Conservation (phyloP, 345 rosid genomes). For the Pugionium dolabratum region DNA sequence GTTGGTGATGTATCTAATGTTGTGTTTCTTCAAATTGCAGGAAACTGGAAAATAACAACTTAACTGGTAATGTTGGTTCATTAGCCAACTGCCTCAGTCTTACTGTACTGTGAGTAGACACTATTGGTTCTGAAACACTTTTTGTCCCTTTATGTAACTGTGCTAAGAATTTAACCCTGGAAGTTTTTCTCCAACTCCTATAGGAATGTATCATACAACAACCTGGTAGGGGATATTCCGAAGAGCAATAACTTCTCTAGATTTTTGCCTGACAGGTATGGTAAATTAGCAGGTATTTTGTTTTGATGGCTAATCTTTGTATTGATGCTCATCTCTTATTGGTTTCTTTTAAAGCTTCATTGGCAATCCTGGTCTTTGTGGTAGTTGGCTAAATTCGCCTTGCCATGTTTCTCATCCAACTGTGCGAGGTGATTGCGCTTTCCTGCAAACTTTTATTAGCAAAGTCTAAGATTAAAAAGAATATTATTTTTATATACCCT, state of each 20-base stretch:
- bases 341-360: slow-evolving; percentile 54
- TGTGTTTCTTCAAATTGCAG: slow-evolving; percentile 44
- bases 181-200: slow-evolving; percentile 15
- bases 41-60: slow-evolving; percentile 75
- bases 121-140: background rate
- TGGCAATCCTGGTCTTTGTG: slow-evolving; percentile 84
- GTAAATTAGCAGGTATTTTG: background rate
- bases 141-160: slow-evolving; percentile 1
- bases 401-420: slow-evolving; percentile 59
- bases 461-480: background rate
- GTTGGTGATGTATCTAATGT: slow-evolving; percentile 10
- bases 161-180: background rate
- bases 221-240: slow-evolving; percentile 77
- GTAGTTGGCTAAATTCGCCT: slow-evolving; percentile 67
- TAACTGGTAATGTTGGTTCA: slow-evolving; percentile 73
- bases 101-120: slow-evolving; percentile 56
- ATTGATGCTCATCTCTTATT: background rate
- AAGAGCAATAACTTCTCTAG: slow-evolving; percentile 74
- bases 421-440: slow-evolving; percentile 62
- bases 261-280: slow-evolving; percentile 71
- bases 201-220: slow-evolving; percentile 88
- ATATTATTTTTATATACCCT: background rate
- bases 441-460: background rate
- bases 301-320: slow-evolving; percentile 3
- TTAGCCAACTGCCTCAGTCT: slow-evolving; percentile 77